These are phyloP conservation scores for Serpula lacrymans DNA, from an alignment of 768 basidiomycete species.

Conservation along the genomic window DNA sequence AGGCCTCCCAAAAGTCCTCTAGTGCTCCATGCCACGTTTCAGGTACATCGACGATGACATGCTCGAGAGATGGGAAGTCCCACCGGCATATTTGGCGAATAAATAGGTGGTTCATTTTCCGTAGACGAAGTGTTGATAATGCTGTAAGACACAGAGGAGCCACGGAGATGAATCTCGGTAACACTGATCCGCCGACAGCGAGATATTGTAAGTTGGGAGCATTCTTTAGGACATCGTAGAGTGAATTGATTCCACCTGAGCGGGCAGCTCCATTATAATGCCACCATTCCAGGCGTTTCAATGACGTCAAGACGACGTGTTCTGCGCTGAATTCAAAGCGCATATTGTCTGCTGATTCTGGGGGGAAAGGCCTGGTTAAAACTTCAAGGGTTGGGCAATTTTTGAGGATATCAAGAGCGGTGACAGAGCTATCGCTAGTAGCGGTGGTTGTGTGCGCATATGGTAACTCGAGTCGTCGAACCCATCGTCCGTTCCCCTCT, in stretches of 20 bases:
- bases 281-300: constrained; percentile 71
- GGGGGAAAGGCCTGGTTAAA: constrained; percentile 46
- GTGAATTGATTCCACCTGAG: constrained; percentile 63
- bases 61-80: constrained; percentile 50
- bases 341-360: constrained; percentile 21
- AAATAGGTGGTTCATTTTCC: constrained; percentile 46
- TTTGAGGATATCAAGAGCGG: constrained; percentile 45
- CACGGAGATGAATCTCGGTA: constrained; percentile 17
- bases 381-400: constrained; percentile 50
- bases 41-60: constrained; percentile 51
- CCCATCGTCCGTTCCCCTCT: constrained; percentile 30
- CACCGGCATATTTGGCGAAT: constrained; percentile 47
- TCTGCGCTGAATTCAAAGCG: constrained; percentile 54
- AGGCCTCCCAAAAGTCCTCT: constrained; percentile 44
- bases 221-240: constrained; percentile 46
- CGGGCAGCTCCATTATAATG: constrained; percentile 52
- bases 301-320: constrained; percentile 41
- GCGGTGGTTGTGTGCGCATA: constrained; percentile 49
- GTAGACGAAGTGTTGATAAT: constrained; percentile 53
- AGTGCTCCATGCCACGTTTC: constrained; percentile 32
- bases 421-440: constrained; percentile 21
- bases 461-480: constrained; percentile 57
- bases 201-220: constrained; percentile 59
- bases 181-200: constrained; percentile 43
- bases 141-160: constrained; percentile 36